Conservation (phyloP, 768 basidiomycete species). For the Chalciporus piperatus region DNA sequence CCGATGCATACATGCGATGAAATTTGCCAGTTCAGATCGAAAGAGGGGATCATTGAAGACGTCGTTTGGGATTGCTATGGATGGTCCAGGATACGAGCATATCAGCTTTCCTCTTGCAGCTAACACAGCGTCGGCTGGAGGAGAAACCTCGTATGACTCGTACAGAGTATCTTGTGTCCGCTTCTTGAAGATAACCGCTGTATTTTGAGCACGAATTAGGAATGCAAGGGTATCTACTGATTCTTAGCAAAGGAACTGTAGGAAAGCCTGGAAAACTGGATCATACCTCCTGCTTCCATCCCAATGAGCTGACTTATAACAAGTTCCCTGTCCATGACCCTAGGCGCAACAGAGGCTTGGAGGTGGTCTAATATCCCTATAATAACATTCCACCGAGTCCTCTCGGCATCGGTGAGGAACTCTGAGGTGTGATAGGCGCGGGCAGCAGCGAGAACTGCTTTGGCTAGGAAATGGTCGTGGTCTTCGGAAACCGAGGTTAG, state of each 20-base stretch:
- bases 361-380: constrained; percentile 5
- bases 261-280: background rate
- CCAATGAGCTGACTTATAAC: background rate
- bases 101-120: constrained; percentile 35
- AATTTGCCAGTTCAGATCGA: constrained; percentile 14
- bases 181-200: constrained; percentile 38
- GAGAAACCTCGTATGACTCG: constrained; percentile 43
- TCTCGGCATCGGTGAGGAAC: background rate
- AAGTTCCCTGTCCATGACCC: background rate
- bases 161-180: constrained; percentile 23
- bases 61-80: constrained; percentile 6
- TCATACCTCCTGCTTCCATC: constrained; percentile 1
- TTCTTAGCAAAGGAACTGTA: background rate
- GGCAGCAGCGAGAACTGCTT: constrained; percentile 4
- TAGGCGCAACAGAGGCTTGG: background rate
- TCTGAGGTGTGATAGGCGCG: background rate
- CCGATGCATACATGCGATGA: constrained; percentile 15
- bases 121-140: constrained; percentile 30
- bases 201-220: constrained; percentile 41
- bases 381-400: constrained; percentile 2
- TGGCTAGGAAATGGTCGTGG: background rate
- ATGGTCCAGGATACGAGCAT: constrained; percentile 26
- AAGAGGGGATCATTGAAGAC: constrained; percentile 14
- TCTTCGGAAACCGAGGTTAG: background rate
- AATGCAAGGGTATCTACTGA: constrained; percentile 35